Conservation (phyloP, 2,329 filamentous ascomycete genomes). For the Neofusicoccum ribis region DNA sequence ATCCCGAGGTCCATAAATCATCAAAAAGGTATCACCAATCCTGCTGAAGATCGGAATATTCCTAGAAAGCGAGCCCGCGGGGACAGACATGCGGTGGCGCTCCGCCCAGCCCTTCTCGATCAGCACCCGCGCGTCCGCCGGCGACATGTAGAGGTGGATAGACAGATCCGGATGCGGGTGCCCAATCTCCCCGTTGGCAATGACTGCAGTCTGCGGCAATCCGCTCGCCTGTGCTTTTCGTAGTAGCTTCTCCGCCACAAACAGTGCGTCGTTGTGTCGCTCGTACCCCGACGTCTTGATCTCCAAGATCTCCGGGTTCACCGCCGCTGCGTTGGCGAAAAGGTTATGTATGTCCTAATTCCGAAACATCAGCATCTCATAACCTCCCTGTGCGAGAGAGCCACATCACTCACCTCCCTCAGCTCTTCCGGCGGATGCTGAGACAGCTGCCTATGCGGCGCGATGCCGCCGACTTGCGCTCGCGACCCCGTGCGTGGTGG, state of each 20-base stretch:
- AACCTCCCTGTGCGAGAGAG: too few relatives aligned
- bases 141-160: not conserved
- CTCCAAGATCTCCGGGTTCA: not conserved
- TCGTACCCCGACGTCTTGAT: not conserved
- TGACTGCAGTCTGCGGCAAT: not conserved
- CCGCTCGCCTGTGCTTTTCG: too few relatives aligned
- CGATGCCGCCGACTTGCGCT: not conserved
- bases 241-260: not conserved
- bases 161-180: slow-evolving; percentile 2
- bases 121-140: slow-evolving; percentile 1
- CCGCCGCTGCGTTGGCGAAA: not conserved
- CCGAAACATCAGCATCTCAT: not conserved
- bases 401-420: not conserved
- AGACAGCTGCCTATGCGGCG: not conserved
- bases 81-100: not conserved
- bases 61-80: not conserved
- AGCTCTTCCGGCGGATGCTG: not conserved
- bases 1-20: not conserved
- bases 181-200: not conserved
- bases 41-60: not conserved
- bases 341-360: not conserved
- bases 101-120: slow-evolving; percentile 12
- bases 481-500: not conserved
- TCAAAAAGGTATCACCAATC: not conserved
- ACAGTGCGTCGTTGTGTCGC: not conserved